A percentile compares a stretch with the other conserved stretches of the same genome.
Evolutionary conservation across 192 early-diverging fungal genomes (phyloP).

Genomic region (Rhizophagus prolifer): DNA sequence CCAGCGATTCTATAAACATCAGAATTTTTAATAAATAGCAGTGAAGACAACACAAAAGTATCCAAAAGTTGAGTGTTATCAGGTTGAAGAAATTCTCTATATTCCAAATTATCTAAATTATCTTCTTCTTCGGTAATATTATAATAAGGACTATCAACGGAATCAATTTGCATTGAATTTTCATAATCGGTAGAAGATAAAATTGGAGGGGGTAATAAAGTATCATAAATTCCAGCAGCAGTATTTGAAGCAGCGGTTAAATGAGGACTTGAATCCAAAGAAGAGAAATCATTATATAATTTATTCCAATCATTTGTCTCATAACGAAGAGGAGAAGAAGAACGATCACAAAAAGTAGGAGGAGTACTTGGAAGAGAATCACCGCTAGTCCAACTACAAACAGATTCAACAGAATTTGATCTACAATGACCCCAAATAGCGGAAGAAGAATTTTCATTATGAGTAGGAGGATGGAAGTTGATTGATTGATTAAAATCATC

Average conservation of each 20-base stretch:
- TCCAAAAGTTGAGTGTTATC: not conserved
- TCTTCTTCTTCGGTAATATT: not conserved
- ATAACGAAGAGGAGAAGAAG: slow-evolving; percentile 1
- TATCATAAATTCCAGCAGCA: not conserved
- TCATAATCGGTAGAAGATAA: not conserved
- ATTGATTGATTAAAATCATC: not conserved
- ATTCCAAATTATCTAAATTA: not conserved
- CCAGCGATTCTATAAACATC: not conserved
- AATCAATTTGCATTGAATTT: not conserved
- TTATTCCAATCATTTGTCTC: not conserved
- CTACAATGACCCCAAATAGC: slow-evolving; percentile 23
- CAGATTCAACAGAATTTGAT: slow-evolving; percentile 15
- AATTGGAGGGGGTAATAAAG: not conserved
- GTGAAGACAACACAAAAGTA: not conserved
- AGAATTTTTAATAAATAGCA: not conserved
- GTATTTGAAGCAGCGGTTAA: not conserved
- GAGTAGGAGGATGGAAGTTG: not conserved
- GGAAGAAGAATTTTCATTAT: not conserved
- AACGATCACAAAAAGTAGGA: not conserved
- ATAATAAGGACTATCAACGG: not conserved
- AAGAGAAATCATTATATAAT: not conserved
- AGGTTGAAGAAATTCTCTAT: not conserved
- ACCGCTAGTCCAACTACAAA: not conserved
- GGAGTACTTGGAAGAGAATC: slow-evolving; percentile 9
- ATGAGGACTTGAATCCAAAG: not conserved